Base-by-base conservation (phyloP, 306 rosid species). In the Boehmeria nivea region DNA sequence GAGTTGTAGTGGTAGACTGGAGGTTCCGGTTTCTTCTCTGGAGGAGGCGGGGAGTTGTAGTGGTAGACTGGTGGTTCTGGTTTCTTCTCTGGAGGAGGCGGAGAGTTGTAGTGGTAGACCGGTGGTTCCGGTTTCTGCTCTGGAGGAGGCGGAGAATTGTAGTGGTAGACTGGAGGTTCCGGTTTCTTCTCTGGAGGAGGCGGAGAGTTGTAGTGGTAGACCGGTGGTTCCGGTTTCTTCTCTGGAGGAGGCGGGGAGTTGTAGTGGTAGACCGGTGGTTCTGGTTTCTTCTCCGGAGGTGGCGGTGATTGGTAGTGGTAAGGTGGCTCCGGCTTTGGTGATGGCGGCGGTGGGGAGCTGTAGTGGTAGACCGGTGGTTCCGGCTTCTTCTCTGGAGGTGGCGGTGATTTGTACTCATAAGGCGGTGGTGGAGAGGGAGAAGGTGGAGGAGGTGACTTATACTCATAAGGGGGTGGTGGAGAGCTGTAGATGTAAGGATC, bases 401-500 rank as follows among this genome's bases (percentile, higher is more conserved):
- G 91, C 77, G 76, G 86, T 13, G 70, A 37, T 8, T 43, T 18
- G 65, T 66, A 66, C 2, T 0, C 37, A 3, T 66, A 66, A 0
- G 71, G 71, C 1, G 71, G 72, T 19, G 64, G 71, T 4, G 68
- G 68, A 33, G 59, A 39, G 0, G 15, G 59, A 0, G 1, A 19
- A 0, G 77, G 72, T 0, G 76, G 13, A 48, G 70, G 2, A 21
- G 67, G 3, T 43, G 76, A 59, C 1, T n/a, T 40, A 11, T 40
- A 40, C 15, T 3, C 72, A 1, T 77, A 77, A 3, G 76, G 79
- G 0, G 94, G 87, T 24, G 95, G 95, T 0, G 96, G 89, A 45
- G 97, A 86, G 11, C 37, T 64, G 62, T 90, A 90, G 8, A 79
- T 53, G 51, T 90, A 90, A 49, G 76, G 88, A 61, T 87, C 81